Evolutionary conservation across 352 stramenopile genomes (phyloP).

Genomic region (Globisporangium heterothallicum): DNA sequence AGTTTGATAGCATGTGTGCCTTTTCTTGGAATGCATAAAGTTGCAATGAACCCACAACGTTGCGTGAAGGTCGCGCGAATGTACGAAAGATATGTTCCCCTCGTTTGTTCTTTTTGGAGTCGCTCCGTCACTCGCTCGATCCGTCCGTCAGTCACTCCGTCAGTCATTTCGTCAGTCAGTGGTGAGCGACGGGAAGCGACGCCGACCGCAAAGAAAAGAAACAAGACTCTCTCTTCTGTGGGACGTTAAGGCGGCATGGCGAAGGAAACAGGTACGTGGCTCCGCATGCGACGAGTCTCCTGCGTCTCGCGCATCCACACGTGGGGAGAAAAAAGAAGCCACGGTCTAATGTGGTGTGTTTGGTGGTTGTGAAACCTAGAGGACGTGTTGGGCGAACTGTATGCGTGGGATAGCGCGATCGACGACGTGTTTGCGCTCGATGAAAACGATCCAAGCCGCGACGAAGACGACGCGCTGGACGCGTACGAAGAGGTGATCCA

Average conservation of each 20-base stretch:
- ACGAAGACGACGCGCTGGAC: conserved; percentile 69
- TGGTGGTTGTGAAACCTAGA: conserved; percentile 14
- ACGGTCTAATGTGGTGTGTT: neutral
- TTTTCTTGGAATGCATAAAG: too few species aligned
- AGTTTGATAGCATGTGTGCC: too few species aligned
- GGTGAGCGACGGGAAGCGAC: conserved; percentile 3
- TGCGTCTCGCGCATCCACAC: too few species aligned
- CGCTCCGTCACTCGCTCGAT: too few species aligned
- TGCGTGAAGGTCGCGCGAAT: conserved; percentile 5
- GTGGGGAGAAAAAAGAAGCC: neutral
- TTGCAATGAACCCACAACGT: too few species aligned
- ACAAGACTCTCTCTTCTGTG: neutral
- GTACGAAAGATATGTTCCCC: neutral
- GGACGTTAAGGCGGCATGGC: conserved; percentile 4
- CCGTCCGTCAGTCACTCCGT: too few species aligned
- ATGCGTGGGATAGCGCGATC: conserved; percentile 59
- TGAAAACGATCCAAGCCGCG: conserved; percentile 39
- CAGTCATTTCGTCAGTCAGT: neutral
- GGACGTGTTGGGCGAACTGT: conserved; percentile 58
- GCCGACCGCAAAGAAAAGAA: neutral
- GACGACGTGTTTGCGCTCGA: conserved; percentile 49
- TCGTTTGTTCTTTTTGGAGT: neutral
- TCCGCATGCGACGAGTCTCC: neutral
- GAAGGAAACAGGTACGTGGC: conserved; percentile 15
- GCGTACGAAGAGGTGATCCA: conserved; percentile 75